Base-by-base conservation (phyloP, 2,329 filamentous ascomycete genomes). In the Zasmidium angulare region DNA sequence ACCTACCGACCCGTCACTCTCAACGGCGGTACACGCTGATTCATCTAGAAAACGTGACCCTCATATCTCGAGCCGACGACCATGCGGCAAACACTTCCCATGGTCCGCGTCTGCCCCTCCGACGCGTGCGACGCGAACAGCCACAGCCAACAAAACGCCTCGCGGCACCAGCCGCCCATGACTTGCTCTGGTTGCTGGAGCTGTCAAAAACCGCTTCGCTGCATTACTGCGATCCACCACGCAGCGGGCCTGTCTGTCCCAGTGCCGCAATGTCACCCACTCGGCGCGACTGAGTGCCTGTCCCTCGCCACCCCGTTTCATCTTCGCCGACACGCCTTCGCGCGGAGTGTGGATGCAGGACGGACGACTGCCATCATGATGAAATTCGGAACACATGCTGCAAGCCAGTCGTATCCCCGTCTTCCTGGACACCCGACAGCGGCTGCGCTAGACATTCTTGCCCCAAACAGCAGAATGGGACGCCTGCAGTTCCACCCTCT, bases 151-250 rank as follows among this genome's bases (percentile, higher is more conserved):
- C 46, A 10, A 22, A 22, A 20, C 46, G 11, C 46, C 20, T 20
- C 46, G 3, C 20, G 46, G 10, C 20, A 14, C 23, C 46, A 12
- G 12, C 46, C 20, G 46, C 46, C 20, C 9, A 12, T 20, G 12
- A 11, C 4, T 50, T 29, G 47, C 47, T 26, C 3, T 50, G 49
- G 21, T 26, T 19, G 22, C 23, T 23, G 49, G 24, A 50, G 14
- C 59, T 66, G 59, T 64, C 62, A 64, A 62, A 46, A 61, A 53
- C 31, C 60, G 60, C 55, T 60, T 61, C 51, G 52, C 50, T 55
- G 60, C 58, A 62, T 56, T 50, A 31, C 29, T 49, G 31, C 17
- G 29, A 36, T n/a, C 31, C 52, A 50, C 43, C 29, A 56, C 36
- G 36, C 36, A 43, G 36, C 12, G n/a, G 12, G 36, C 36, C 36